Conservation (phyloP, 148 eudicot species). For the Rhododendron ovatum region DNA sequence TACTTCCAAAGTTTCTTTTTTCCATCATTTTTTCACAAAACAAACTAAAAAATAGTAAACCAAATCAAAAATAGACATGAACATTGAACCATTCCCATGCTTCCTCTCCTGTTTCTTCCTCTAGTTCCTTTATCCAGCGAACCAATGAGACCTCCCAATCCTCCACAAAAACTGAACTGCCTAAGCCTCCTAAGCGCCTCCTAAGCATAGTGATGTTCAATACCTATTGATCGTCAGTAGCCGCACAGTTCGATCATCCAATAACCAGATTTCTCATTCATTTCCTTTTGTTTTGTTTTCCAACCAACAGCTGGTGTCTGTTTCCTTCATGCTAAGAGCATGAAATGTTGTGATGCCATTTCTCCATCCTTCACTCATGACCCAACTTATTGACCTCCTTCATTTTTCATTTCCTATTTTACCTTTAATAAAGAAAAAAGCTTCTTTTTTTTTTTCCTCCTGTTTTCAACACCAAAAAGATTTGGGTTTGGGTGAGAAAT, state of each 20-base stretch:
- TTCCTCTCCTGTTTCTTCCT: neutral
- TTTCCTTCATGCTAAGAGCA: slow-evolving; percentile 11
- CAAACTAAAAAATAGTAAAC: neutral
- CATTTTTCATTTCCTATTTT: slow-evolving; percentile 2
- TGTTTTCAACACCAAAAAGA: neutral
- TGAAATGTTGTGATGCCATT: slow-evolving; percentile 6
- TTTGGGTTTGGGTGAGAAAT: slow-evolving; percentile 2
- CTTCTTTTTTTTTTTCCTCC: neutral
- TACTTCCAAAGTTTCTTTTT: neutral
- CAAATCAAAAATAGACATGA: neutral
- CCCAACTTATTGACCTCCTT: slow-evolving; percentile 13
- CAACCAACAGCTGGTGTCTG: slow-evolving; percentile 23
- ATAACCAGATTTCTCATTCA: neutral
- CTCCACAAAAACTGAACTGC: neutral
- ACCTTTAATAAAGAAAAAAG: neutral
- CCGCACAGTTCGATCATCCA: neutral
- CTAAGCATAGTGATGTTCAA: neutral
- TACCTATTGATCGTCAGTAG: neutral
- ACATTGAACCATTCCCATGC: neutral
- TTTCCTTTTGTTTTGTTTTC: neutral
- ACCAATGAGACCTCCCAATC: neutral
- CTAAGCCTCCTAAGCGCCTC: neutral
- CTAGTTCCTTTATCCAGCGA: slow-evolving; percentile 7
- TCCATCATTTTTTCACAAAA: neutral
- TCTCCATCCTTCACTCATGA: slow-evolving; percentile 4